A percentile compares a stretch with the other conserved stretches of the same genome.
Evolutionary conservation across 2,329 filamentous ascomycete species (phyloP).

Genomic region (Aspergillus ruber): DNA sequence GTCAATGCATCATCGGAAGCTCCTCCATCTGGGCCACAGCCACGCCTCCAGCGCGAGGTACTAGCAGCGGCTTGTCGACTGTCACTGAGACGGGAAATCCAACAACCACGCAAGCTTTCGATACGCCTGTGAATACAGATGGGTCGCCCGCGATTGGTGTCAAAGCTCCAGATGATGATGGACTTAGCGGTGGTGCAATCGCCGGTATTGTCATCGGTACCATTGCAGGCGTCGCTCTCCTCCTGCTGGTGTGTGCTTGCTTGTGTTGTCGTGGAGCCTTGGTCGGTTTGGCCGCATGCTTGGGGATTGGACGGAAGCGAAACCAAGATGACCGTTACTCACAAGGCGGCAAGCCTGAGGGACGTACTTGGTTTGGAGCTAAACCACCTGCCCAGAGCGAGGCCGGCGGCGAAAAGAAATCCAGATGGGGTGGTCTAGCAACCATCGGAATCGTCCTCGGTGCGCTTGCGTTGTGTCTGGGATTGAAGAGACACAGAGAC

Average conservation of each 20-base stretch:
- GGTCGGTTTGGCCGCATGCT: constrained; percentile 34
- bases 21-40: constrained; percentile 34
- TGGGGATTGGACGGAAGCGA: constrained; percentile 27
- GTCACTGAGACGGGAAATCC: constrained; percentile 36
- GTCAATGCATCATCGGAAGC: constrained; percentile 36
- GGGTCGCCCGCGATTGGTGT: constrained; percentile 32
- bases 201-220: constrained; percentile 47
- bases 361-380: constrained; percentile 38
- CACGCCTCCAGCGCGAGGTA: constrained; percentile 38
- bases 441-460: constrained; percentile 39
- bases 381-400: constrained; percentile 26
- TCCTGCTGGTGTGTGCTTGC: constrained; percentile 41
- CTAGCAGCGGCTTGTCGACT: constrained; percentile 37
- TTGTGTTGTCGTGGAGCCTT: constrained; percentile 38
- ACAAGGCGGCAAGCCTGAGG: constrained; percentile 22
- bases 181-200: constrained; percentile 45
- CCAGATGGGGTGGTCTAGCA: constrained; percentile 32
- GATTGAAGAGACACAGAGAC: constrained; percentile 37
- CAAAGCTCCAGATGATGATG: constrained; percentile 23
- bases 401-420: constrained; percentile 31
- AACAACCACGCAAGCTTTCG: constrained; percentile 41
- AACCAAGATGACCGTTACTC: constrained; percentile 34
- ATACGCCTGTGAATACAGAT: constrained; percentile 39
- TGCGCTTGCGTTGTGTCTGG: constrained; percentile 40
- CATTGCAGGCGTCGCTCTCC: constrained; percentile 38